Evolutionary conservation across 495 filamentous ascomycete species (phyloP).

Genomic region (Podospora comata): DNA sequence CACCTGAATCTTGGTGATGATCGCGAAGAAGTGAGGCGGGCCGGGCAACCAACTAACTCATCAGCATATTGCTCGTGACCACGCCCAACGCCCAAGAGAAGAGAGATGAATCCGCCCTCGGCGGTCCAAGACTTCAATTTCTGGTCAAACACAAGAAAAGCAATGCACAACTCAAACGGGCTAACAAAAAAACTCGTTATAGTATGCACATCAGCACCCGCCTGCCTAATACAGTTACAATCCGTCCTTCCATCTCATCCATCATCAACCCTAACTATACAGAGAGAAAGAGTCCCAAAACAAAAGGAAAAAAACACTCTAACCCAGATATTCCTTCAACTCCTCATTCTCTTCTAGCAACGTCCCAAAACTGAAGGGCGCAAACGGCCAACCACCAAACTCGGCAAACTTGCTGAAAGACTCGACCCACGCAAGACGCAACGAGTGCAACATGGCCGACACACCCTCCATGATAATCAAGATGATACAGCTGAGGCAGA

Average conservation of each 20-base stretch:
- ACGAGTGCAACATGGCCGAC: constrained; percentile 64
- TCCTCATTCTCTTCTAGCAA: constrained; percentile 80
- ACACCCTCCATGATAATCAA: constrained; percentile 58
- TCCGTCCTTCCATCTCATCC: not conserved
- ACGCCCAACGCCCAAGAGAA: not conserved
- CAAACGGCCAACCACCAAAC: constrained; percentile 86
- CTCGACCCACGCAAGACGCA: constrained; percentile 98
- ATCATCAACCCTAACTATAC: not conserved
- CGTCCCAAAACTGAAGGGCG: constrained; percentile 86
- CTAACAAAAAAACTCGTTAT: not conserved
- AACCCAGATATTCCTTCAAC: constrained; percentile 46
- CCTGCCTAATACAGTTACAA: not conserved
- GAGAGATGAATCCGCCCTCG: not conserved
- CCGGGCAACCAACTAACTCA: too few relatives aligned
- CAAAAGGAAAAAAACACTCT: constrained; percentile 10
- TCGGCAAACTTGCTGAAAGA: constrained; percentile 99
- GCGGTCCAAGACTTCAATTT: not conserved
- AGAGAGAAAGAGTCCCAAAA: not conserved
- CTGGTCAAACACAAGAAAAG: not conserved
- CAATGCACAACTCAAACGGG: not conserved
- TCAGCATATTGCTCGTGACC: not conserved
- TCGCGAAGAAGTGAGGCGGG: not conserved
- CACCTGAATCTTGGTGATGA: not conserved
- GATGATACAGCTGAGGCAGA: constrained; percentile 74
- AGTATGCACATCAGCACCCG: not conserved